Evolutionary conservation across 2,329 filamentous ascomycete species (phyloP), one percentile per base, ranked within the genome.

Genomic region (Aspergillus pseudotamarii): DNA sequence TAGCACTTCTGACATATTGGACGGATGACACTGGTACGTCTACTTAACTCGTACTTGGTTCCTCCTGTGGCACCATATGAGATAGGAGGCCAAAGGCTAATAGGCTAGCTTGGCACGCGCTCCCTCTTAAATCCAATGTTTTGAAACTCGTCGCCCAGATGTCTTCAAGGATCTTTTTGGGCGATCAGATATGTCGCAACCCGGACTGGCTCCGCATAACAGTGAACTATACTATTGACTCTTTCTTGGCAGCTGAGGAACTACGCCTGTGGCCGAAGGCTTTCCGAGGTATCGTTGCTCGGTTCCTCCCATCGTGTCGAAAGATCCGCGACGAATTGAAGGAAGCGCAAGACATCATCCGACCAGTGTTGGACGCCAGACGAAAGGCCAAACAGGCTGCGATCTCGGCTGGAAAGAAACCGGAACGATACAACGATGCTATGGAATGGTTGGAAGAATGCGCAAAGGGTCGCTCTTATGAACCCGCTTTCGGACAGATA

Each of bases 121-220:
- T 68, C 5, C n/a, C 32, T 2, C 58, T 66, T 2, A 53, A 64
- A 19, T 16, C 50, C 4, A 65, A 12, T 26, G 43, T 66, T 32
- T 51, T 66, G 1, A 23, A 32, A 14, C 59, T 59, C 0, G 54
- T 66, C 38, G 59, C 65, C 1, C 54, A 65, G 34, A 45, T 59
- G 4, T 65, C 65, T 16, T 63, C 65, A 2, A 56, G 67, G 26
- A 61, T 69, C n/a, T 73, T 74, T 30, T 51, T 72, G 9, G 72
- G 71, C 2, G 60, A 71, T 21, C 63, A 61, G 12, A 58, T 70
- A 50, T 69, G 68, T 56, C 66, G 63, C 12, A 65, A 74, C 32
- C 54, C 67, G 23, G 66, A 72, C 10, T 74, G 72, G 72, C 68
- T 74, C 6, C 56, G 68, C 10, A 70, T 74, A 16, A 70, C 71